Conservation (phyloP, 306 rosid genomes). For the Quercus berberidifolia region DNA sequence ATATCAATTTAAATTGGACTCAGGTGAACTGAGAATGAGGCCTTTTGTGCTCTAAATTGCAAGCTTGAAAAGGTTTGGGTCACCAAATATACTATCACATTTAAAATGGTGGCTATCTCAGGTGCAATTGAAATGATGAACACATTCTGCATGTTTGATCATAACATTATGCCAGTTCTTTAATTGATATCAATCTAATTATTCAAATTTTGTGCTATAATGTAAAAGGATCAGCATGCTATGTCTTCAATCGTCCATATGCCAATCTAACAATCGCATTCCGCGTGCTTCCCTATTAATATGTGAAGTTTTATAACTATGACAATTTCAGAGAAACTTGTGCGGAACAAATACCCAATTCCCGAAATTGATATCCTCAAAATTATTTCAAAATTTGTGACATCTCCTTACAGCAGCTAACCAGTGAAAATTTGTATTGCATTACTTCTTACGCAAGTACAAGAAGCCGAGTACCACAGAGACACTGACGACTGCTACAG, state of each 20-base stretch:
- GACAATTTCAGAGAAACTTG: not conserved
- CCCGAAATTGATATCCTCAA: constrained; percentile 4
- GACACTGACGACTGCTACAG: constrained; percentile 50
- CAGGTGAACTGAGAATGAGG: too few relatives aligned
- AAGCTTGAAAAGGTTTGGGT: too few relatives aligned
- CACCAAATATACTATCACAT: too few relatives aligned
- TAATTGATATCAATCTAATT: too few relatives aligned
- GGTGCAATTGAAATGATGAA: too few relatives aligned
- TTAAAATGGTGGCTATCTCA: too few relatives aligned
- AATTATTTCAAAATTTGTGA: constrained; percentile 40
- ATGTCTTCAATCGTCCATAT: constrained; percentile 4
- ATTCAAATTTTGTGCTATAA: not conserved
- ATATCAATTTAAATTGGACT: too few relatives aligned
- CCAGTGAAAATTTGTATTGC: constrained; percentile 9
- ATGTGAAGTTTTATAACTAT: not conserved
- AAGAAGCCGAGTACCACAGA: constrained; percentile 54
- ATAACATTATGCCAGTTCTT: too few relatives aligned
- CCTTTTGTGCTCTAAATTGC: too few relatives aligned
- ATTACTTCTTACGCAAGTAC: constrained; percentile 55
- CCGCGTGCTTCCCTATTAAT: not conserved
- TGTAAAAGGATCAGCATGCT: not conserved
- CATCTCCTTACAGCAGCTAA: constrained; percentile 5
- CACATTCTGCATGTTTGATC: too few relatives aligned
- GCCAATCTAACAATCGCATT: constrained; percentile 18
- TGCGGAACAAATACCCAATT: constrained; percentile 7